phyloP scores from a whole-genome alignment of 2,329 filamentous ascomycete genomes.

The Cordyceps farinosa region DNA sequence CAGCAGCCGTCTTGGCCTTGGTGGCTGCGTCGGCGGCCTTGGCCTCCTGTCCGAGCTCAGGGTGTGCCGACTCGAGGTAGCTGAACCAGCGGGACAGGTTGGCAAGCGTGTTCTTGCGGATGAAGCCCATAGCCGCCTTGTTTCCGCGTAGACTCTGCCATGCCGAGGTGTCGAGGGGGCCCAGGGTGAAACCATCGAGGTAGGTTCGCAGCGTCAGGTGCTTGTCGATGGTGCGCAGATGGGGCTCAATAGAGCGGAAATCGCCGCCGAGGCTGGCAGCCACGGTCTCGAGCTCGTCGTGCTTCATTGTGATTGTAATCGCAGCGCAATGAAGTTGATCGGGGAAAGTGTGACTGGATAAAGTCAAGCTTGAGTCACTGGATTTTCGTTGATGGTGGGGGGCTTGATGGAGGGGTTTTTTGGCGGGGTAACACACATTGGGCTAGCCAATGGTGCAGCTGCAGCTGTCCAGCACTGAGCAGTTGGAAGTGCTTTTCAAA shows the following conservation, averaged over 20 bases:
- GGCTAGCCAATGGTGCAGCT: background rate
- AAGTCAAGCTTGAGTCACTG: conserved; percentile 23
- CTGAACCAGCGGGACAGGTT: conserved; percentile 85
- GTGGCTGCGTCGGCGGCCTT: conserved; percentile 67
- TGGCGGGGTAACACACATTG: conserved; percentile 14
- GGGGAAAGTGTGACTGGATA: background rate
- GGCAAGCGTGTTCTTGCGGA: conserved; percentile 71
- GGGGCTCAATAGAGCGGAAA: conserved; percentile 77
- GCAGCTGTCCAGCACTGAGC: too few relatives aligned
- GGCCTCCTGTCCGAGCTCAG: conserved; percentile 68
- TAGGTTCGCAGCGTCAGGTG: conserved; percentile 85
- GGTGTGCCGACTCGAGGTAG: conserved; percentile 77
- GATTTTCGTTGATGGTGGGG: conserved; percentile 26
- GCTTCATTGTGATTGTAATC: conserved; percentile 46
- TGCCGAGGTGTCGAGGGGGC: conserved; percentile 73
- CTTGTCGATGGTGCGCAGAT: conserved; percentile 75
- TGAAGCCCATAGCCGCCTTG: conserved; percentile 74
- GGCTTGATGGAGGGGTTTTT: conserved; percentile 16
- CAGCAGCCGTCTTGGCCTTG: conserved; percentile 64
- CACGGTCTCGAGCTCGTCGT: conserved; percentile 51
- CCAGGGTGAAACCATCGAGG: conserved; percentile 74
- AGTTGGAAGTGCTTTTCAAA: too few relatives aligned
- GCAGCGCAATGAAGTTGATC: conserved; percentile 5
- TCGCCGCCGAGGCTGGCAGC: conserved; percentile 56
- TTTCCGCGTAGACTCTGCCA: conserved; percentile 83